Percentiles rank a stretch among this genome's conserved stretches.
These are phyloP conservation scores for Dimocarpus longan DNA, from an alignment of 345 rosid species.

Conservation along the genomic window DNA sequence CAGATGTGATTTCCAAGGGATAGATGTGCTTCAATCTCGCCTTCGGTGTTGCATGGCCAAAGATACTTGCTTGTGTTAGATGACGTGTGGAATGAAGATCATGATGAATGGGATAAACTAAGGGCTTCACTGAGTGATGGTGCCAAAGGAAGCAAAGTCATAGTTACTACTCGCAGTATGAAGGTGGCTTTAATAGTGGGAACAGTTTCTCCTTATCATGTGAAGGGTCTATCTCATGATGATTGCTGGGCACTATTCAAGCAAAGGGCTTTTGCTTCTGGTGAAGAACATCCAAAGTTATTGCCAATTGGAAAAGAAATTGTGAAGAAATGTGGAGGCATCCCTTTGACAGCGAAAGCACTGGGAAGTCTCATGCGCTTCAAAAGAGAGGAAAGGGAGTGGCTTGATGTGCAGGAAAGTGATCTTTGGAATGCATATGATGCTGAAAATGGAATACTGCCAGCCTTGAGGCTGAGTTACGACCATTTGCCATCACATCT, in stretches of 20 bases:
- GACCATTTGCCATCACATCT: conserved; percentile 27
- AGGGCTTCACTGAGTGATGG: conserved; percentile 5
- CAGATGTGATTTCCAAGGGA: not conserved
- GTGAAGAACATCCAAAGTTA: not conserved
- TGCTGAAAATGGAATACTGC: conserved; percentile 24
- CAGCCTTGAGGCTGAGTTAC: conserved; percentile 27
- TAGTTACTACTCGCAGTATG: conserved; percentile 23
- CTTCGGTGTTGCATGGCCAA: conserved; percentile 11
- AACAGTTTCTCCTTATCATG: not conserved
- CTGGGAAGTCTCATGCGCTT: conserved; percentile 29
- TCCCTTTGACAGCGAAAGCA: conserved; percentile 30
- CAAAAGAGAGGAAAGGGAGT: conserved; percentile 24
- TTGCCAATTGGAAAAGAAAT: conserved; percentile 21
- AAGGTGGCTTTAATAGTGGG: conserved; percentile 19
- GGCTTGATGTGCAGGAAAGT: conserved; percentile 22
- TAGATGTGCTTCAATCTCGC: conserved; percentile 24
- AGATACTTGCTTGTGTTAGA: conserved; percentile 28
- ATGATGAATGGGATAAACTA: conserved; percentile 20
- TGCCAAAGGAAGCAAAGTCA: conserved; percentile 23
- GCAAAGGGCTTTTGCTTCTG: conserved; percentile 17
- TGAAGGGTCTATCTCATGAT: conserved; percentile 16
- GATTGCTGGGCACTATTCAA: conserved; percentile 29
- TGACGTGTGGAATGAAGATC: conserved; percentile 31
- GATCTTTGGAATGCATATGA: conserved; percentile 23
- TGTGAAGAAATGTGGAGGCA: conserved; percentile 26